Base-by-base conservation (phyloP, 2,329 filamentous ascomycete species). In the Microcera coccophila region DNA sequence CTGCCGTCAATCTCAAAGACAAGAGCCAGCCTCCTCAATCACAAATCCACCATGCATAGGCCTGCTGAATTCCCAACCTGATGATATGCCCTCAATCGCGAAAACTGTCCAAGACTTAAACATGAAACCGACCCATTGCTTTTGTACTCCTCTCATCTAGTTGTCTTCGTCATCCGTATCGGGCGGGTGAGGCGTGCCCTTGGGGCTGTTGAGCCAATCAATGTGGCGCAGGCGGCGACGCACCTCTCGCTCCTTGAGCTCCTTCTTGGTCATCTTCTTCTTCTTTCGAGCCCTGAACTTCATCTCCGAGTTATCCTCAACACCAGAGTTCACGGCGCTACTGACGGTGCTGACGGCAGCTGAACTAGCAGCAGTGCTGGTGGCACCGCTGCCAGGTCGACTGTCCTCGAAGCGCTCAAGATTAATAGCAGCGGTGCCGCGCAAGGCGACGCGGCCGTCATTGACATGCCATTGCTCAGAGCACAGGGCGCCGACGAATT, bases 231-330 rank as follows among this genome's bases (percentile, higher is more conserved):
- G 73, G 57, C 93, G 79, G 54, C 91, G 81, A 52, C 94, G 79
- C 33, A 86, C 85, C 70, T 97, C 91, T 16, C 86, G 78, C 67
- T 98, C 93, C 79, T 98, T 98, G 64, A 90, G 57, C 68, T 98
- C 90, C 70, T 90, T 90, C 75, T 94, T 88, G 44, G 93, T 98
- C 81, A 93, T 81, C 87, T 98, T 98, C 82, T 91, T 95, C 89
- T 96, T 96, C 79, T 90, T 93, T 69, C 78, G 82, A 9, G 86
- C 76, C 67, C 78, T 81, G 82, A 98, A 98, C 73, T 94, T 91
- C 76, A 98, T 79, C 47, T 67, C 85, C 66, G 60, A 75, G 47
- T 81, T 82, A 57, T 93, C 90, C 69, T 97, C 91, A 1, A 76
- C 81, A n/a, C 89, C 90, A 39, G 81, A 86, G 72, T 90, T 91